phyloP scores from a whole-genome alignment of 176 grass and related monocot genomes.

The Luzula sylvatica region DNA sequence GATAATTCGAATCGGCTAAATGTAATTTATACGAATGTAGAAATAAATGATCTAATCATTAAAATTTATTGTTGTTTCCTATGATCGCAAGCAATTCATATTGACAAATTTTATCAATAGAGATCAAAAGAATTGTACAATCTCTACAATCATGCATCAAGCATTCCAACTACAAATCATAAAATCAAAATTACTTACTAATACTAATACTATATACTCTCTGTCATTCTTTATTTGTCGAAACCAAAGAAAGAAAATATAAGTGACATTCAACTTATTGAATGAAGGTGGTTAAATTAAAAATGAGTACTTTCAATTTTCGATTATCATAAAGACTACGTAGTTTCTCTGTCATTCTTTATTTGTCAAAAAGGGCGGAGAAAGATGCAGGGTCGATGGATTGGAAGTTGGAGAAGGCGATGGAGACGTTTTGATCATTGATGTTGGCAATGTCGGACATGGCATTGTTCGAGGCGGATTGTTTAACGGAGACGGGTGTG shows the following conservation, averaged over 20 bases:
- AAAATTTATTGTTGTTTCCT: too few relatives aligned
- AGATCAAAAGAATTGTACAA: background rate
- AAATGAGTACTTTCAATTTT: background rate
- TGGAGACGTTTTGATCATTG: conserved; percentile 21
- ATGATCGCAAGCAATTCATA: too few relatives aligned
- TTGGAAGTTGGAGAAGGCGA: conserved; percentile 45
- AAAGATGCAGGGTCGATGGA: conserved; percentile 42
- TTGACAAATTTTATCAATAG: background rate
- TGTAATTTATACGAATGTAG: background rate
- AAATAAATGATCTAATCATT: too few relatives aligned
- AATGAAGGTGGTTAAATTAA: background rate
- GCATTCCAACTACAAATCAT: too few relatives aligned
- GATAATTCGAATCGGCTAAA: conserved; percentile 27
- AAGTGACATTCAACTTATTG: conserved; percentile 1
- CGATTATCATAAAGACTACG: background rate
- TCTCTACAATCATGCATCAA: background rate
- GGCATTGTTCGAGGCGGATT: conserved; percentile 30
- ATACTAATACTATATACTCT: conserved; percentile 5
- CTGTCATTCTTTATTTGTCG: background rate
- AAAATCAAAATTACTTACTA: background rate
- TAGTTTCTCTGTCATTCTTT: too few relatives aligned
- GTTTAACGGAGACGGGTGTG: background rate
- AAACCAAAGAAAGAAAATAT: conserved; percentile 1
- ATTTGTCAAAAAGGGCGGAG: conserved; percentile 46
- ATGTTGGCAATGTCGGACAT: conserved; percentile 42